Conservation (phyloP, 2,329 filamentous ascomycete genomes). For the Aspergillus sp. region DNA sequence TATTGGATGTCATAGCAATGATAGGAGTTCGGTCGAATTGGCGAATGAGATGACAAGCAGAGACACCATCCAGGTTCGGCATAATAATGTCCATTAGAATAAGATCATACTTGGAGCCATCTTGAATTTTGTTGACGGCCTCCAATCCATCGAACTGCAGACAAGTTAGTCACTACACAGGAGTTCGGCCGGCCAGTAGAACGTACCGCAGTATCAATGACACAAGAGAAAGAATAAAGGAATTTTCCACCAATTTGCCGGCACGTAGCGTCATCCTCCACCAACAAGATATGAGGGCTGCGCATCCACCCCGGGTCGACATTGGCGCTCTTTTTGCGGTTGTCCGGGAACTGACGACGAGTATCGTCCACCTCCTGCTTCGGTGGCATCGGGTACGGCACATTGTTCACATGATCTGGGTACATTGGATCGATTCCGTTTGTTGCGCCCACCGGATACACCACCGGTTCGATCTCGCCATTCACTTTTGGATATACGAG, state of each 20-base stretch:
- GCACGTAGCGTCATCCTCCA: slow-evolving; percentile 75
- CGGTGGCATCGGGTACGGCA: slow-evolving; percentile 76
- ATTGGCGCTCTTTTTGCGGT: slow-evolving; percentile 59
- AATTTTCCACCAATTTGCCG: slow-evolving; percentile 66
- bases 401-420: slow-evolving; percentile 89
- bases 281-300: slow-evolving; percentile 77
- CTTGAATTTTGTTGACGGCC: slow-evolving; percentile 80
- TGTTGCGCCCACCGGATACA: slow-evolving; percentile 87
- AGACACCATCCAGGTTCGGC: slow-evolving; percentile 93
- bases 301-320: slow-evolving; percentile 64
- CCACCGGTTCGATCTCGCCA: slow-evolving; percentile 65
- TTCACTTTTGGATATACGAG: slow-evolving; percentile 51
- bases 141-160: slow-evolving; percentile 79
- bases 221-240: slow-evolving; percentile 62
- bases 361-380: slow-evolving; percentile 56
- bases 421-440: slow-evolving; percentile 95
- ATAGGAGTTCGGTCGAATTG: slow-evolving; percentile 83
- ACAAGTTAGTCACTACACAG: slow-evolving; percentile 6
- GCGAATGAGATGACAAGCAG: slow-evolving; percentile 87
- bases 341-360: slow-evolving; percentile 47
- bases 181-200: background rate
- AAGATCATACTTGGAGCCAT: slow-evolving; percentile 62
- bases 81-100: slow-evolving; percentile 96
- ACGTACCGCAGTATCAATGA: slow-evolving; percentile 62
- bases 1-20: slow-evolving; percentile 98